Conservation (phyloP, 371 early-diverging fungal genomes). For the Haplosporangium sp. region DNA sequence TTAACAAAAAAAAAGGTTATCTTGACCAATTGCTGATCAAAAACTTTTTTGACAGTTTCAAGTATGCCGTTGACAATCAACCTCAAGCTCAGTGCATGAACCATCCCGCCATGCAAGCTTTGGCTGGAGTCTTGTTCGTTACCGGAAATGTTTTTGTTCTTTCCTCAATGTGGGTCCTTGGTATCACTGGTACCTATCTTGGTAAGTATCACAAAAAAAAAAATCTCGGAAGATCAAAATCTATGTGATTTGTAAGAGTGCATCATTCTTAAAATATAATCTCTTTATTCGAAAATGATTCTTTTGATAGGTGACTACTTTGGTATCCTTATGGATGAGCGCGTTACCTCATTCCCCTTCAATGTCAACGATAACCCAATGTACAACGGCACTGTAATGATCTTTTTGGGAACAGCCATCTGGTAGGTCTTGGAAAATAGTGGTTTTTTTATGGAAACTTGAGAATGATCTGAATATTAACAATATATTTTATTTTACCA, state of each 20-base stretch:
- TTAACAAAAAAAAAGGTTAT: not conserved
- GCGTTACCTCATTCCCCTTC: constrained; percentile 93
- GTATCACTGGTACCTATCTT: constrained; percentile 92
- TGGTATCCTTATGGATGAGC: constrained; percentile 90
- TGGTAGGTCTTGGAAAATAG: constrained; percentile 65
- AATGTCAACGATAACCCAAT: constrained; percentile 93
- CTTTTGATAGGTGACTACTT: constrained; percentile 88
- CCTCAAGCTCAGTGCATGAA: constrained; percentile 69
- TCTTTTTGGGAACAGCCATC: constrained; percentile 86
- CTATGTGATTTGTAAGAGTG: too few species aligned
- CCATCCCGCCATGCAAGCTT: constrained; percentile 55
- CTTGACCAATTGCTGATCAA: not conserved
- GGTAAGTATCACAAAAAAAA: constrained; percentile 58
- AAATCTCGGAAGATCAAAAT: too few species aligned
- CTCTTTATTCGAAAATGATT: not conserved
- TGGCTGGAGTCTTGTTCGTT: constrained; percentile 67
- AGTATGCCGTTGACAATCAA: constrained; percentile 76
- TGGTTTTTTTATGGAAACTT: too few species aligned
- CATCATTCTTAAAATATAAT: not conserved
- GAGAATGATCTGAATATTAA: too few species aligned
- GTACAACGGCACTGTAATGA: constrained; percentile 93
- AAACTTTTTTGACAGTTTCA: constrained; percentile 58
- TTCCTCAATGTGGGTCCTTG: constrained; percentile 88
- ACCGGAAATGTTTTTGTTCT: constrained; percentile 84
- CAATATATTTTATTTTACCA: not conserved